Conservation (phyloP, 2,329 filamentous ascomycete species). For the Rhytidhysteron rufulum region DNA sequence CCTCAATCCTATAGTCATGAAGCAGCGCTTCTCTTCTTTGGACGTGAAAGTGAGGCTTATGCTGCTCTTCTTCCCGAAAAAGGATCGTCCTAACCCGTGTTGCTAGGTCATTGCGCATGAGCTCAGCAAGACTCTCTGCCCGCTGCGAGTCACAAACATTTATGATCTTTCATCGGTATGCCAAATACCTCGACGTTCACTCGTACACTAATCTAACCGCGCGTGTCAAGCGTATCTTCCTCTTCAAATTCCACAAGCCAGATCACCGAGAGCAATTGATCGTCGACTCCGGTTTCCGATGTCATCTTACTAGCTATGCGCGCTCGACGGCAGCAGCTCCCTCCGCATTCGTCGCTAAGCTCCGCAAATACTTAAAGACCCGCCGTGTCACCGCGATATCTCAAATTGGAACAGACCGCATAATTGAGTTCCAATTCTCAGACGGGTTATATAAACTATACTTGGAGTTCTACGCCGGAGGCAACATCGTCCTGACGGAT, state of each 20-base stretch:
- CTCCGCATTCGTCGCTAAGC: constrained; percentile 76
- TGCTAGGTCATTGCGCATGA: constrained; percentile 86
- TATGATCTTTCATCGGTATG: constrained; percentile 84
- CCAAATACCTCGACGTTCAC: constrained; percentile 1
- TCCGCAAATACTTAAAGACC: constrained; percentile 87
- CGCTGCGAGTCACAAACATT: constrained; percentile 83
- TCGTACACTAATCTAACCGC: constrained; percentile 7
- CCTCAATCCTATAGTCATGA: constrained; percentile 53
- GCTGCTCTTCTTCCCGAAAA: background rate
- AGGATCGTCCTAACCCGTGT: background rate
- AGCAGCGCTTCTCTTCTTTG: constrained; percentile 75
- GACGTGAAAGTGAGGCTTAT: constrained; percentile 61
- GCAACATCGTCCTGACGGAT: constrained; percentile 92
- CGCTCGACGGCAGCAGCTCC: constrained; percentile 81
- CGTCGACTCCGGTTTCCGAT: constrained; percentile 92
- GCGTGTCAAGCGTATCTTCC: constrained; percentile 71
- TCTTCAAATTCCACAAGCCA: constrained; percentile 91
- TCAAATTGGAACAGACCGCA: constrained; percentile 89
- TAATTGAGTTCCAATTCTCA: constrained; percentile 89
- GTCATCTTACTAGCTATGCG: constrained; percentile 86
- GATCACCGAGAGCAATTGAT: constrained; percentile 85
- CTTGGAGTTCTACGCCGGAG: constrained; percentile 93
- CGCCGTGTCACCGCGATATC: constrained; percentile 73
- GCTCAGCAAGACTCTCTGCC: constrained; percentile 71
- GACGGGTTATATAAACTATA: constrained; percentile 86